Evolutionary conservation across 495 filamentous ascomycete species (phyloP).

Genomic region (Penicillium psychrofluorescens): DNA sequence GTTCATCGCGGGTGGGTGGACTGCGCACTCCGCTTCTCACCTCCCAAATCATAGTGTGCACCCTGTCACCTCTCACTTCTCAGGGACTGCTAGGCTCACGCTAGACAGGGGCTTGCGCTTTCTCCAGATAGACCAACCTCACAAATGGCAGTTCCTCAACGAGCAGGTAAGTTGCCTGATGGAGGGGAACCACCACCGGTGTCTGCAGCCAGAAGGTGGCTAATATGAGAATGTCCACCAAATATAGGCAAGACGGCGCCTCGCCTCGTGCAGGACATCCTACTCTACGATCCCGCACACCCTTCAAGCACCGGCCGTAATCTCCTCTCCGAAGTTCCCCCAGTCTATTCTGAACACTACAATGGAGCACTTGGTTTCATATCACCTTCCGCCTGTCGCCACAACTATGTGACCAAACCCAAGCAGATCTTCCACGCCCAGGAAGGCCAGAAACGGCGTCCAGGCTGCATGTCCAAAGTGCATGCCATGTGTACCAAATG

Average conservation of each 20-base stretch:
- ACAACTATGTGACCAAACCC: conserved; percentile 46
- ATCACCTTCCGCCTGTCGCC: conserved; percentile 43
- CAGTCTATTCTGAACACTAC: conserved; percentile 27
- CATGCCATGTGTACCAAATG: conserved; percentile 50
- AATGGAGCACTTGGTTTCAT: conserved; percentile 23
- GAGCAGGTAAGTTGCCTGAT: conserved; percentile 22
- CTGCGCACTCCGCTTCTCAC: no score
- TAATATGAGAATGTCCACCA: no score
- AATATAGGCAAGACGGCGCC: conserved; percentile 54
- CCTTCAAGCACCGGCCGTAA: conserved; percentile 41
- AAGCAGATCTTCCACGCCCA: conserved; percentile 42
- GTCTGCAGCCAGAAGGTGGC: no score
- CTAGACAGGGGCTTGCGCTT: no score
- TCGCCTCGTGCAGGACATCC: conserved; percentile 50
- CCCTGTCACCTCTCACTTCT: no score
- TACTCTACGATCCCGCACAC: conserved; percentile 47
- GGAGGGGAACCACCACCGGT: neutral
- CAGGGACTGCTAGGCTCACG: no score
- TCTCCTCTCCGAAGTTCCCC: conserved; percentile 46
- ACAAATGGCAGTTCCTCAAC: conserved; percentile 28
- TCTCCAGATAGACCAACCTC: conserved; percentile 3
- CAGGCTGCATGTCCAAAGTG: conserved; percentile 39
- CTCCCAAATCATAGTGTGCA: no score
- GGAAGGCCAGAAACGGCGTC: conserved; percentile 26
- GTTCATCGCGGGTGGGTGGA: neutral